phyloP scores from a whole-genome alignment of 768 basidiomycete species.

The Tylopilus sp. region DNA sequence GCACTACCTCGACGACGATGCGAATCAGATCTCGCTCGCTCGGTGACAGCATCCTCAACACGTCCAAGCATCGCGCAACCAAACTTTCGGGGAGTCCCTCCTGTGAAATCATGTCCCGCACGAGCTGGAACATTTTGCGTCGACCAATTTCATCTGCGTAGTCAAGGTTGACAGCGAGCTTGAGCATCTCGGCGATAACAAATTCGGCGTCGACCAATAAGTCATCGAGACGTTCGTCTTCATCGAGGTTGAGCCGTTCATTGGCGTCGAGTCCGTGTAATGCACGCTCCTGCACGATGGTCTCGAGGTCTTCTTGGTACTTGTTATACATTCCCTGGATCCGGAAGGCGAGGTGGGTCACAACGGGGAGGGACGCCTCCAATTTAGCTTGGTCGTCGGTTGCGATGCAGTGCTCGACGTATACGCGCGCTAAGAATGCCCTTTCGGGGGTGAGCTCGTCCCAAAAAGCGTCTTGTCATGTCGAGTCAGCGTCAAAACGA shows the following conservation, averaged over 20 bases:
- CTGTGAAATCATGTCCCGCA: slow-evolving; percentile 81
- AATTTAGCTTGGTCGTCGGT: slow-evolving; percentile 60
- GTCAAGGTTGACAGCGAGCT: slow-evolving; percentile 75
- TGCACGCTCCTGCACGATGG: slow-evolving; percentile 37
- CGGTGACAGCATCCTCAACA: slow-evolving; percentile 66
- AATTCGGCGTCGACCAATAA: slow-evolving; percentile 41
- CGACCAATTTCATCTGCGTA: slow-evolving; percentile 92
- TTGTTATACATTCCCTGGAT: slow-evolving; percentile 72
- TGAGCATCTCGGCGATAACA: slow-evolving; percentile 77
- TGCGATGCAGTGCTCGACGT: slow-evolving; percentile 70
- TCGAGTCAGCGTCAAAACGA: not conserved
- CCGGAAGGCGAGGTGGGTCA: slow-evolving; percentile 73
- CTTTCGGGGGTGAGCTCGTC: slow-evolving; percentile 62
- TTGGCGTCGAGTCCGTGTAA: slow-evolving; percentile 32
- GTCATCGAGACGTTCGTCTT: slow-evolving; percentile 47
- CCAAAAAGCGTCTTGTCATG: slow-evolving; percentile 66
- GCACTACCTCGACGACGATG: slow-evolving; percentile 83
- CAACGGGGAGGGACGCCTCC: slow-evolving; percentile 75
- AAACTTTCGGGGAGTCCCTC: slow-evolving; percentile 65
- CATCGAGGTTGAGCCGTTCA: slow-evolving; percentile 33
- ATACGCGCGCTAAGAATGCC: slow-evolving; percentile 80
- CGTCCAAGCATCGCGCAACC: slow-evolving; percentile 75
- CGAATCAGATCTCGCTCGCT: slow-evolving; percentile 84
- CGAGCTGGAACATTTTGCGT: slow-evolving; percentile 80
- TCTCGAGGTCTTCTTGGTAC: slow-evolving; percentile 43